These are phyloP conservation scores for Schizonepeta tenuifolia DNA, from an alignment of 257 asterid genomes.

Conservation along the genomic window DNA sequence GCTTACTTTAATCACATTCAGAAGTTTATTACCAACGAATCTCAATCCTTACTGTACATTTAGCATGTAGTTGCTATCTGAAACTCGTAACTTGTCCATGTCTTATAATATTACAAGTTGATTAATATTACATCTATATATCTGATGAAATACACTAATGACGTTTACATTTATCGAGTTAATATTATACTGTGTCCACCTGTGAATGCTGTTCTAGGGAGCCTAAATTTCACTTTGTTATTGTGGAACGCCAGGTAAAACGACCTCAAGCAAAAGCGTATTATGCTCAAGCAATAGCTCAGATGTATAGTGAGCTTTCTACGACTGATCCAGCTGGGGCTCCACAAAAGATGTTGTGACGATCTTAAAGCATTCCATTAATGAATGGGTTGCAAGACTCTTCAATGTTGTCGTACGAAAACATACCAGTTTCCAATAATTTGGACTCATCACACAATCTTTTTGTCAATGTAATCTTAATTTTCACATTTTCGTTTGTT, in stretches of 20 bases:
- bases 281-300: constrained; percentile 71
- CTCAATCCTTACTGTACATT: too few relatives aligned
- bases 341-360: constrained; percentile 40
- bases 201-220: neutral
- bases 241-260: constrained; percentile 56
- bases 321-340: constrained; percentile 58
- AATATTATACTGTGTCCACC: neutral
- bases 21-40: too few relatives aligned
- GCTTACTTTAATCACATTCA: too few relatives aligned
- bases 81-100: too few relatives aligned
- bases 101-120: too few relatives aligned
- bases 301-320: constrained; percentile 70
- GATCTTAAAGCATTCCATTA: neutral
- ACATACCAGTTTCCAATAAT: constrained; percentile 1
- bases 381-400: neutral
- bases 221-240: neutral
- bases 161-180: too few relatives aligned
- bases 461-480: neutral
- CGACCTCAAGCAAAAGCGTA: constrained; percentile 89
- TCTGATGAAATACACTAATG: neutral
- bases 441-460: neutral
- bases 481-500: neutral
- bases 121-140: neutral
- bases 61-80: too few relatives aligned
- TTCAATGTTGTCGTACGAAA: neutral